Conservation (phyloP, 2,329 filamentous ascomycete genomes). For the Leptographium radiaticola region DNA sequence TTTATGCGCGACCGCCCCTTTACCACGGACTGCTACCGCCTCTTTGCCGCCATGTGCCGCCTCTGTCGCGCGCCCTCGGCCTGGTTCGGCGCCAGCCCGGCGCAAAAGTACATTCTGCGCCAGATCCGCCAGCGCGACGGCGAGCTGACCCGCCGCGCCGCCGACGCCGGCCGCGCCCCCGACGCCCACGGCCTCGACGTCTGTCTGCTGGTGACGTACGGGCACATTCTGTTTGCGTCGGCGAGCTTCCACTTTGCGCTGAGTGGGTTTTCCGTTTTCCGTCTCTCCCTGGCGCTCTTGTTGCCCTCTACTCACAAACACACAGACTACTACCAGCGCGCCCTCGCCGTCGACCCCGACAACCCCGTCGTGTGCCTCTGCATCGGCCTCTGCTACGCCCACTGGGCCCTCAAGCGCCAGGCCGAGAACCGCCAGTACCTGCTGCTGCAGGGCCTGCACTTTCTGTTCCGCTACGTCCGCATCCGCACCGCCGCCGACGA, state of each 20-base stretch:
- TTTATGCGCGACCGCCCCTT: constrained; percentile 75
- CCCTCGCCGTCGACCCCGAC: constrained; percentile 57
- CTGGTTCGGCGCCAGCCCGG: constrained; percentile 68
- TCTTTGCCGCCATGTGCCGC: constrained; percentile 68
- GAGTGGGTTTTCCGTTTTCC: constrained; percentile 30
- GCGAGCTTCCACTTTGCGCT: constrained; percentile 74
- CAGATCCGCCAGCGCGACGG: constrained; percentile 86
- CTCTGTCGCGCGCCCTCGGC: constrained; percentile 56
- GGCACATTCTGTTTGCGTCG: constrained; percentile 74
- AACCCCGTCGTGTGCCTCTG: constrained; percentile 72
- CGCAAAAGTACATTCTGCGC: constrained; percentile 82
- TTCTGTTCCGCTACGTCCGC: constrained; percentile 62
- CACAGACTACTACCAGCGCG: constrained; percentile 68
- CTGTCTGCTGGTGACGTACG: constrained; percentile 75
- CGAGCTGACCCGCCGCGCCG: constrained; percentile 65
- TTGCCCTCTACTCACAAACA: too few relatives aligned
- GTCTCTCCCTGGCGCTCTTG: too few relatives aligned
- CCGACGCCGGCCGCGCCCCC: constrained; percentile 53
- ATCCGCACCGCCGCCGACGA: constrained; percentile 28
- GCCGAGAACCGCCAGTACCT: constrained; percentile 82
- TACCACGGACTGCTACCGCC: constrained; percentile 67
- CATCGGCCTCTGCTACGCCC: constrained; percentile 73
- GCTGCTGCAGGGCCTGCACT: constrained; percentile 72
- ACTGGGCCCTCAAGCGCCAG: constrained; percentile 80
- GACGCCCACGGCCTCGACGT: constrained; percentile 48